A percentile compares a stretch with the other conserved stretches of the same genome.
phyloP scores from a whole-genome alignment of 2,329 filamentous ascomycete species.

The Clarireedia sp. region DNA sequence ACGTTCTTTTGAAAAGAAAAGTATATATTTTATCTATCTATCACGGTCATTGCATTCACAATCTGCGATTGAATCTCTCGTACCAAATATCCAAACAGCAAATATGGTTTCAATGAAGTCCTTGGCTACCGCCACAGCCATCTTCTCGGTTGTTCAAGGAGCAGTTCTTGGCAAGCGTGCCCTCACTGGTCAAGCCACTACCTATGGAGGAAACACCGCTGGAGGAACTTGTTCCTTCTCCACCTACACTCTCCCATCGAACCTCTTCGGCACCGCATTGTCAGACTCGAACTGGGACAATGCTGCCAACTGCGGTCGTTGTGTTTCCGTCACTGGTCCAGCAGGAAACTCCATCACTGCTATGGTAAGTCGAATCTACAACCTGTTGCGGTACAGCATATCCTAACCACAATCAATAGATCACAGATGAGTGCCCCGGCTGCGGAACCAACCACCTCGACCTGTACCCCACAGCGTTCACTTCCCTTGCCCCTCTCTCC shows the following conservation, averaged over 20 bases:
- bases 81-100: constrained; percentile 8
- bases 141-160: constrained; percentile 24
- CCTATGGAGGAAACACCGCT: constrained; percentile 46
- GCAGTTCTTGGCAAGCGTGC: constrained; percentile 17
- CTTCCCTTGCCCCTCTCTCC: constrained; percentile 35
- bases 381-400: not conserved
- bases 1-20: constrained; percentile 1
- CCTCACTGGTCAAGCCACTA: constrained; percentile 39
- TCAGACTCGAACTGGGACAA: constrained; percentile 49
- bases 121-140: constrained; percentile 11
- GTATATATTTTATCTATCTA: not conserved
- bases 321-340: constrained; percentile 50
- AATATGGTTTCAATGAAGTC: constrained; percentile 20
- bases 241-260: constrained; percentile 51
- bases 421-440: constrained; percentile 50
- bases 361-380: constrained; percentile 42
- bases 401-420: constrained; percentile 27
- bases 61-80: not conserved
- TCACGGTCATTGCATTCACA: not conserved
- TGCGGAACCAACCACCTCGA: constrained; percentile 48
- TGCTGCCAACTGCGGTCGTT: constrained; percentile 51
- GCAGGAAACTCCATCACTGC: constrained; percentile 51
- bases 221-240: constrained; percentile 58
- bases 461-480: constrained; percentile 45
- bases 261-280: constrained; percentile 53